These are phyloP conservation scores for Logfia minima DNA, from an alignment of 129 eudicot species.

Conservation along the genomic window DNA sequence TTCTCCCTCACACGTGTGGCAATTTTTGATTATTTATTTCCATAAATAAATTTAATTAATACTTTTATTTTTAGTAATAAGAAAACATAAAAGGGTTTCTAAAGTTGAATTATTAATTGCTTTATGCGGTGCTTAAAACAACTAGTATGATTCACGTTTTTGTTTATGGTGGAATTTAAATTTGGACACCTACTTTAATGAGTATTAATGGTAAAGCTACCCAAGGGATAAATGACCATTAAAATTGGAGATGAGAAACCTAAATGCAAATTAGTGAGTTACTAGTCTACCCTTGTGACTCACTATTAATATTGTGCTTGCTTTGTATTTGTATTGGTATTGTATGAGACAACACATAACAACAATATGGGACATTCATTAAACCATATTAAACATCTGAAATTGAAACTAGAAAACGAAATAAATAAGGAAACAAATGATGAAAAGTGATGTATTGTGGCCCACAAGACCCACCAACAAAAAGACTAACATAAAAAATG, in stretches of 20 bases:
- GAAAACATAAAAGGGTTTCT: not conserved
- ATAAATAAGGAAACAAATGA: conserved; percentile 26
- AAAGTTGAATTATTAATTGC: not conserved
- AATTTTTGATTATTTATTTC: not conserved
- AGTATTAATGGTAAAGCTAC: conserved; percentile 28
- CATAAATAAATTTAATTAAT: too few relatives aligned
- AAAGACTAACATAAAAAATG: conserved; percentile 23
- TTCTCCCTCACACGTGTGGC: not conserved
- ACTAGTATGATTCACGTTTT: conserved; percentile 13
- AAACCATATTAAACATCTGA: conserved; percentile 31
- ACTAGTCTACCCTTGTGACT: conserved; percentile 21
- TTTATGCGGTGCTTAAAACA: conserved; percentile 4
- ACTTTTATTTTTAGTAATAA: not conserved
- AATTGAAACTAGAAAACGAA: conserved; percentile 31
- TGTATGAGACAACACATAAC: conserved; percentile 27
- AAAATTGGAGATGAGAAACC: conserved; percentile 21
- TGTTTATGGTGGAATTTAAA: conserved; percentile 13
- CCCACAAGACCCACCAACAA: conserved; percentile 35
- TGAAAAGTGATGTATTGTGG: conserved; percentile 16
- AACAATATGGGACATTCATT: conserved; percentile 38
- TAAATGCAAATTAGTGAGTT: conserved; percentile 21
- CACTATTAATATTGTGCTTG: conserved; percentile 20
- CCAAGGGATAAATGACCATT: conserved; percentile 10
- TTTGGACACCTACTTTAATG: conserved; percentile 18
- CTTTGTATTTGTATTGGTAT: not conserved